These are phyloP conservation scores for Stachybotrys elegans DNA, from an alignment of 2,329 filamentous ascomycete species.

Conservation along the genomic window DNA sequence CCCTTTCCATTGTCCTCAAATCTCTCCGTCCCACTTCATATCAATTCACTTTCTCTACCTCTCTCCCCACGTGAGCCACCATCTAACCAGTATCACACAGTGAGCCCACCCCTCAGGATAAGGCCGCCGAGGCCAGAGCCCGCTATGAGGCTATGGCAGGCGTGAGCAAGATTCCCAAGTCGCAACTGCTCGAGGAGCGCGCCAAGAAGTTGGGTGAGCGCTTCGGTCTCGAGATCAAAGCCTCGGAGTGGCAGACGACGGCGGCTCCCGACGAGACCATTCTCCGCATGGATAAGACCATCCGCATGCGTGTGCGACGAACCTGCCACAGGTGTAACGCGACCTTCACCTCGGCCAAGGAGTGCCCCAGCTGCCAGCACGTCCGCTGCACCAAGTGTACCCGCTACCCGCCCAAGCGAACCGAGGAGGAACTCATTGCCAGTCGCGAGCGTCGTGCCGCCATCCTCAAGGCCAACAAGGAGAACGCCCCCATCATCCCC, in stretches of 20 bases:
- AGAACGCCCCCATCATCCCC: constrained; percentile 48
- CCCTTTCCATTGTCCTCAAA: constrained; percentile 1
- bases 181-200: constrained; percentile 50
- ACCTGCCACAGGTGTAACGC: constrained; percentile 78
- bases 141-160: constrained; percentile 24
- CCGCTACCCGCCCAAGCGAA: constrained; percentile 64
- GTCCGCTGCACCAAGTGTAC: constrained; percentile 75
- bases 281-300: constrained; percentile 66
- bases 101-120: constrained; percentile 12
- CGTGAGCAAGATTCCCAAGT: constrained; percentile 38
- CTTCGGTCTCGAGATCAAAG: constrained; percentile 51
- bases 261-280: constrained; percentile 45
- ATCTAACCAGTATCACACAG: constrained; percentile 12
- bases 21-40: not conserved
- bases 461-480: constrained; percentile 49
- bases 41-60: too few species aligned
- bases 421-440: constrained; percentile 48
- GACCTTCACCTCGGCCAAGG: constrained; percentile 66
- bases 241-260: constrained; percentile 46
- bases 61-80: not conserved
- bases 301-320: constrained; percentile 72
- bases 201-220: constrained; percentile 50
- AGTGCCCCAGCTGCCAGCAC: constrained; percentile 75
- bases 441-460: constrained; percentile 46
- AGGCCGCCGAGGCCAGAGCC: constrained; percentile 18